Percentiles rank a stretch among this genome's conserved stretches.
Conservation (phyloP, 2,329 filamentous ascomycete genomes). For the Ophioceras dolichostomum region DNA sequence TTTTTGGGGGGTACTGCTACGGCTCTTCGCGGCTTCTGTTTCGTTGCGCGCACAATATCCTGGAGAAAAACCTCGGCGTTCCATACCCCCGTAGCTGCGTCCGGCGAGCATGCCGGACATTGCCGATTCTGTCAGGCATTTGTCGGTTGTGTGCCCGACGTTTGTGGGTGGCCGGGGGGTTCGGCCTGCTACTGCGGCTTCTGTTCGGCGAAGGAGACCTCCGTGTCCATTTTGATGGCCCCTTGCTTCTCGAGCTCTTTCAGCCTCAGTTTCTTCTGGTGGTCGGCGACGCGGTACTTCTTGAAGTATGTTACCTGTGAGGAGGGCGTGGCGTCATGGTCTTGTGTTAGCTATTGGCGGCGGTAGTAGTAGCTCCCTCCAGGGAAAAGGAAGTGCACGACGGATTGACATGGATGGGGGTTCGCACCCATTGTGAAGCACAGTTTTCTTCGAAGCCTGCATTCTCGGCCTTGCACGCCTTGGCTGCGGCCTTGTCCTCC, state of each 20-base stretch:
- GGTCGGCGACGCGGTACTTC: constrained; percentile 86
- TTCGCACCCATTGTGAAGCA: constrained; percentile 76
- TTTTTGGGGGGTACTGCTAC: too few relatives aligned
- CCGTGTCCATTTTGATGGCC: constrained; percentile 41
- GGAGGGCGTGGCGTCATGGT: too few relatives aligned
- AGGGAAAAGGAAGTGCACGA: neutral
- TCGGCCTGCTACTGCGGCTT: neutral
- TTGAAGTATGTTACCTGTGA: constrained; percentile 98
- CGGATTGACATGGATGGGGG: neutral
- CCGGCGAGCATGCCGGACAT: too few relatives aligned
- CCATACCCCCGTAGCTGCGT: neutral
- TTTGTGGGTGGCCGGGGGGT: too few relatives aligned
- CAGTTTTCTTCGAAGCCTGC: constrained; percentile 71
- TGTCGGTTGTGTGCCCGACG: neutral
- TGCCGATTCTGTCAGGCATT: too few relatives aligned
- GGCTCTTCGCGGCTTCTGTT: too few relatives aligned
- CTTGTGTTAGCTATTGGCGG: neutral
- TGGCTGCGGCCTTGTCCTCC: constrained; percentile 24
- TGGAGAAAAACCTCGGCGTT: neutral
- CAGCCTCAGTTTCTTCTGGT: constrained; percentile 70
- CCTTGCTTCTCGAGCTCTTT: constrained; percentile 64
- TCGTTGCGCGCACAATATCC: too few relatives aligned
- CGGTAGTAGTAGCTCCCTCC: neutral
- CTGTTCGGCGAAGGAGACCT: constrained; percentile 1
- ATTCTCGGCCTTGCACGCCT: constrained; percentile 26